A percentile compares a stretch with the other conserved stretches of the same genome.
Evolutionary conservation across 2,329 filamentous ascomycete species (phyloP).

Genomic region (Phyllosticta paracitricarpa): DNA sequence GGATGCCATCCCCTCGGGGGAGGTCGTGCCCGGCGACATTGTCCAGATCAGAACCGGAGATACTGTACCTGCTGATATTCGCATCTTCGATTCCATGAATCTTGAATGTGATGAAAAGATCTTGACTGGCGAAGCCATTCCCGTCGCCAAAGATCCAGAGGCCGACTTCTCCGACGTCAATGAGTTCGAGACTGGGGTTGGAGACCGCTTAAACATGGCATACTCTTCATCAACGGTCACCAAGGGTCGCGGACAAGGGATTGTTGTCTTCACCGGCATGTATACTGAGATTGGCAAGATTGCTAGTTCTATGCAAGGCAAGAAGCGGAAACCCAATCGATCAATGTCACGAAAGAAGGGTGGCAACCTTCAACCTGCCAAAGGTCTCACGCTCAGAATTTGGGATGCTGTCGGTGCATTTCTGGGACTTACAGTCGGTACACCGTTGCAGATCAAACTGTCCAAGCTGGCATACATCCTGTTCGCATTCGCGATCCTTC

Average conservation of each 20-base stretch:
- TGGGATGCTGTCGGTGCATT: conserved; percentile 13
- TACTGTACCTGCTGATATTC: conserved; percentile 57
- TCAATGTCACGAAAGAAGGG: conserved; percentile 32
- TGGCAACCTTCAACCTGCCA: conserved; percentile 35
- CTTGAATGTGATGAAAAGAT: conserved; percentile 66
- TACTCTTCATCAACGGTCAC: conserved; percentile 66
- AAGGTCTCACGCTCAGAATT: conserved; percentile 11
- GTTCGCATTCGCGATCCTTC: conserved; percentile 28
- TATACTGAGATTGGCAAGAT: conserved; percentile 67
- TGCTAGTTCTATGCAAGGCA: conserved; percentile 49
- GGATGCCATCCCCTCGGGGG: conserved; percentile 26
- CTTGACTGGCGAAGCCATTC: conserved; percentile 63
- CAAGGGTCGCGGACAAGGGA: conserved; percentile 57
- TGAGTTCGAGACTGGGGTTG: conserved; percentile 41
- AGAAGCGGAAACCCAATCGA: conserved; percentile 34
- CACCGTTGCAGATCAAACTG: conserved; percentile 14
- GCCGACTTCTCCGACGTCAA: conserved; percentile 42
- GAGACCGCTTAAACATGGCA: conserved; percentile 60
- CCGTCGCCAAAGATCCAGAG: conserved; percentile 53
- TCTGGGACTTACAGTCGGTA: conserved; percentile 19
- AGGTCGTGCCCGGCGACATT: conserved; percentile 31
- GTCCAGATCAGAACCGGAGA: conserved; percentile 42
- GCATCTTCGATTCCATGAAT: conserved; percentile 57
- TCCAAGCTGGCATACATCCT: conserved; percentile 16
- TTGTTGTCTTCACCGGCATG: conserved; percentile 63